Percentiles rank a stretch among this genome's conserved stretches.
Evolutionary conservation across 2,329 filamentous ascomycete genomes (phyloP).

Genomic region (Aspergillus latus): DNA sequence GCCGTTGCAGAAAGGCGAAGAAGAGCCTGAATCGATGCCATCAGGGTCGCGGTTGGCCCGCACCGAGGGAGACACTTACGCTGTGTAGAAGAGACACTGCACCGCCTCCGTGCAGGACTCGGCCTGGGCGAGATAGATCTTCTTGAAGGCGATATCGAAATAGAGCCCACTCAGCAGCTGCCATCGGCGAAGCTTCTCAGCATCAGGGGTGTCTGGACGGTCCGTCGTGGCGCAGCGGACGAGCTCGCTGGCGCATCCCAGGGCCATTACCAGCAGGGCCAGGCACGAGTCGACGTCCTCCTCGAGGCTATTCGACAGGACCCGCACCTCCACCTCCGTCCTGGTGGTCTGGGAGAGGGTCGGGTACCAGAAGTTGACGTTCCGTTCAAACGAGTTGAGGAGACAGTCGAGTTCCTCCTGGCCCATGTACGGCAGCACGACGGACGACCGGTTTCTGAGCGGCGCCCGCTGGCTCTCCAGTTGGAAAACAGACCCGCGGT

Average conservation of each 20-base stretch:
- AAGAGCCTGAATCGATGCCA: constrained; percentile 37
- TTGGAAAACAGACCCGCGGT: constrained; percentile 48
- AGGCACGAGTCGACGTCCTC: constrained; percentile 44
- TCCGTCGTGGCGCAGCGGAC: constrained; percentile 18
- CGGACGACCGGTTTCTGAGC: constrained; percentile 27
- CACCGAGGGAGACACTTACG: constrained; percentile 35
- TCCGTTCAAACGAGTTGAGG: constrained; percentile 47
- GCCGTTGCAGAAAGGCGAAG: constrained; percentile 52
- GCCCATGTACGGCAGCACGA: constrained; percentile 46
- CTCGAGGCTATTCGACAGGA: constrained; percentile 40
- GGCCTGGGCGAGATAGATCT: constrained; percentile 49
- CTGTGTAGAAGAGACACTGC: constrained; percentile 54
- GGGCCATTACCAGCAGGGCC: constrained; percentile 49
- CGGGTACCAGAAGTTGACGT: constrained; percentile 57
- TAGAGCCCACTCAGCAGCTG: constrained; percentile 45
- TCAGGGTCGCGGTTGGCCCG: no score
- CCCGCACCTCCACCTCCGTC: constrained; percentile 30
- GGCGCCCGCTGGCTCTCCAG: constrained; percentile 48
- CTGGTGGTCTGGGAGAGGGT: constrained; percentile 48
- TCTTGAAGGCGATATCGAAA: constrained; percentile 50
- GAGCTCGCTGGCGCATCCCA: constrained; percentile 50
- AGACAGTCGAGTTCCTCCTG: constrained; percentile 45
- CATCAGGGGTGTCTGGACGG: constrained; percentile 24
- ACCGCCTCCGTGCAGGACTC: constrained; percentile 49
- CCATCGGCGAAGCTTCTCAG: constrained; percentile 27